Evolutionary conservation across 768 basidiomycete species (phyloP).

Genomic region (Boletus sp.): DNA sequence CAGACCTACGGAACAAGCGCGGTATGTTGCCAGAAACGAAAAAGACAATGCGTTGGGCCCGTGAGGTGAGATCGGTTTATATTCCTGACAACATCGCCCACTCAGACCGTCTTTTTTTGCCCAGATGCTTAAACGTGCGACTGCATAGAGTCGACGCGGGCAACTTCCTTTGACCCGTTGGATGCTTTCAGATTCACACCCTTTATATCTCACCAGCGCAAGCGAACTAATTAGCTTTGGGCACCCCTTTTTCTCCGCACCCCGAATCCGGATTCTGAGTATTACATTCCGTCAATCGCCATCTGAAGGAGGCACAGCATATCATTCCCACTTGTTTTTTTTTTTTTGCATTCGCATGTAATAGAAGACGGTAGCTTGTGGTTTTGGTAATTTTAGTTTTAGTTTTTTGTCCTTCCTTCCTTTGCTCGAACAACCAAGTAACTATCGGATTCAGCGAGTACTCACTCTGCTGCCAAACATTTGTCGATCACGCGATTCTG

Average conservation of each 20-base stretch:
- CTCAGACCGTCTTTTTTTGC: not conserved
- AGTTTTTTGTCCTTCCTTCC: not conserved
- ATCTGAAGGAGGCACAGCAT: slow-evolving; percentile 71
- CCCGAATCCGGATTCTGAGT: slow-evolving; percentile 15
- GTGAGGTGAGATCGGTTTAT: slow-evolving; percentile 59
- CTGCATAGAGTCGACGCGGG: slow-evolving; percentile 48
- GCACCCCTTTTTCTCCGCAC: slow-evolving; percentile 13
- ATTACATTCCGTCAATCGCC: slow-evolving; percentile 38
- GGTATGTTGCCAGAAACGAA: slow-evolving; percentile 76
- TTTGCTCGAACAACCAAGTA: slow-evolving; percentile 6
- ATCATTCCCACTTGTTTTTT: slow-evolving; percentile 33
- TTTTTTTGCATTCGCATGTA: slow-evolving; percentile 49
- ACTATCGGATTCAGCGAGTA: slow-evolving; percentile 11
- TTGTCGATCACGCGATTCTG: slow-evolving; percentile 2
- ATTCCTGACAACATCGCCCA: not conserved
- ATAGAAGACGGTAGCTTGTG: slow-evolving; percentile 43
- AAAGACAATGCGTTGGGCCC: slow-evolving; percentile 90
- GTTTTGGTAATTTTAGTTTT: slow-evolving; percentile 27
- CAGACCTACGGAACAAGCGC: slow-evolving; percentile 67
- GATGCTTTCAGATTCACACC: slow-evolving; percentile 32
- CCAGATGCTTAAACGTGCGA: slow-evolving; percentile 79
- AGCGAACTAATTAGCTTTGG: slow-evolving; percentile 43
- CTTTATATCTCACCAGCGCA: slow-evolving; percentile 39
- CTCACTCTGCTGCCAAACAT: slow-evolving; percentile 3
- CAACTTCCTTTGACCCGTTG: slow-evolving; percentile 17